Evolutionary conservation across 768 basidiomycete genomes (phyloP).

Genomic region (Suillus occidentalis): DNA sequence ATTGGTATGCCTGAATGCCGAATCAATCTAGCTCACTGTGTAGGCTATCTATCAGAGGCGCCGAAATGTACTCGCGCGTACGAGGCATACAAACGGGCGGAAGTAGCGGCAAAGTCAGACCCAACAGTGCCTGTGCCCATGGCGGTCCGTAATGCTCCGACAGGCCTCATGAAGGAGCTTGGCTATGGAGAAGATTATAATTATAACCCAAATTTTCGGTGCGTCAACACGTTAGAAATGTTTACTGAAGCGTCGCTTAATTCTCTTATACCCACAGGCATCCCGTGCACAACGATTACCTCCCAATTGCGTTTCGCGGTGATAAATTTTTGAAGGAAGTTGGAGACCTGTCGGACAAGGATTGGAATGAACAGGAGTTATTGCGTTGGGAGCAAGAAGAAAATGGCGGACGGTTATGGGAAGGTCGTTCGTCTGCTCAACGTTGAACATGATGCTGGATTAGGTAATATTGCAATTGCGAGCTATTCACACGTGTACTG

Average conservation of each 20-base stretch:
- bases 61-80: slow-evolving; percentile 82
- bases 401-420: slow-evolving; percentile 51
- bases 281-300: slow-evolving; percentile 63
- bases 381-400: slow-evolving; percentile 52
- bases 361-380: slow-evolving; percentile 63
- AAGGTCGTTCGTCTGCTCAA: slow-evolving; percentile 32
- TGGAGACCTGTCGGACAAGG: slow-evolving; percentile 44
- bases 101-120: slow-evolving; percentile 56
- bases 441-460: not conserved
- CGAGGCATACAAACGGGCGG: slow-evolving; percentile 71
- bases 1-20: slow-evolving; percentile 85
- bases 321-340: slow-evolving; percentile 45
- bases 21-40: slow-evolving; percentile 74
- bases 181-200: slow-evolving; percentile 65
- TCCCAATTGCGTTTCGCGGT: slow-evolving; percentile 49
- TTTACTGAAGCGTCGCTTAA: not conserved
- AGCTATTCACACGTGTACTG: not conserved
- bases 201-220: slow-evolving; percentile 63
- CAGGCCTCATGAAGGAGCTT: slow-evolving; percentile 64
- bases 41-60: slow-evolving; percentile 79
- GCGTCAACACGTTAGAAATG: slow-evolving; percentile 20
- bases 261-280: slow-evolving; percentile 40
- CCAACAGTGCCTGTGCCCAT: slow-evolving; percentile 63
- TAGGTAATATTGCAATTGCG: not conserved
- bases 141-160: slow-evolving; percentile 77